Conservation (phyloP, 441 rosid genomes). For the Erodium moschatum region DNA sequence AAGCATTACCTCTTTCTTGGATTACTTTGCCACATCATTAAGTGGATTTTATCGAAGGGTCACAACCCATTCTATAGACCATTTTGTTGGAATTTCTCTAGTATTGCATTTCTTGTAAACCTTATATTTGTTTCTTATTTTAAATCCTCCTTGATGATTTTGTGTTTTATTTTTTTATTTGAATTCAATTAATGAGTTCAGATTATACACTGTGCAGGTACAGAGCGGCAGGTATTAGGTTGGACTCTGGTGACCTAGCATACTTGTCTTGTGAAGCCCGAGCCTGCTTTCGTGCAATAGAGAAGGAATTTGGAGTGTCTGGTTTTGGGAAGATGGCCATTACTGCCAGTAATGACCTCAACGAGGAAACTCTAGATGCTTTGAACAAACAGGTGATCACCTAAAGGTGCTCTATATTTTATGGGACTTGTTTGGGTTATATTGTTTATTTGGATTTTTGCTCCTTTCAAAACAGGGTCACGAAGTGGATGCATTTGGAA, state of each 20-base stretch:
- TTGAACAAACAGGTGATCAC: slow-evolving; percentile 72
- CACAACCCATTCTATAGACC: background rate
- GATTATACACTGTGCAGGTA: slow-evolving; percentile 44
- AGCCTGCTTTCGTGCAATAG: slow-evolving; percentile 51
- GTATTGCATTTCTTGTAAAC: background rate
- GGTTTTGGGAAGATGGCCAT: slow-evolving; percentile 63
- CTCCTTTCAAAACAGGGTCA: slow-evolving; percentile 50
- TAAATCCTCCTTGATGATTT: background rate
- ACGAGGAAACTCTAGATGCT: slow-evolving; percentile 93
- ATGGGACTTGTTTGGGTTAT: background rate
- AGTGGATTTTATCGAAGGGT: background rate
- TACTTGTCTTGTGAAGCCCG: slow-evolving; percentile 67
- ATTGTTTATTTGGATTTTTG: background rate
- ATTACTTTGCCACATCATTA: background rate
- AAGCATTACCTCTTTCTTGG: background rate
- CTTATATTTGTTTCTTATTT: background rate
- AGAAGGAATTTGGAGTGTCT: slow-evolving; percentile 52
- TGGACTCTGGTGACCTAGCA: slow-evolving; percentile 92
- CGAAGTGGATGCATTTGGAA: slow-evolving; percentile 81
- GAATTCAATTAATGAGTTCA: slow-evolving; percentile 19
- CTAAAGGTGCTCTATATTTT: slow-evolving; percentile 5
- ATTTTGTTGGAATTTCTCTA: background rate
- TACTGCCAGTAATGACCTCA: slow-evolving; percentile 91
- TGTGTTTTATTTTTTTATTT: background rate
- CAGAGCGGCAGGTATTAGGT: slow-evolving; percentile 70